Percentiles rank a stretch among this genome's conserved stretches.
Conservation (phyloP, 164 flowering plant species). For the Liriodendron chinense region DNA sequence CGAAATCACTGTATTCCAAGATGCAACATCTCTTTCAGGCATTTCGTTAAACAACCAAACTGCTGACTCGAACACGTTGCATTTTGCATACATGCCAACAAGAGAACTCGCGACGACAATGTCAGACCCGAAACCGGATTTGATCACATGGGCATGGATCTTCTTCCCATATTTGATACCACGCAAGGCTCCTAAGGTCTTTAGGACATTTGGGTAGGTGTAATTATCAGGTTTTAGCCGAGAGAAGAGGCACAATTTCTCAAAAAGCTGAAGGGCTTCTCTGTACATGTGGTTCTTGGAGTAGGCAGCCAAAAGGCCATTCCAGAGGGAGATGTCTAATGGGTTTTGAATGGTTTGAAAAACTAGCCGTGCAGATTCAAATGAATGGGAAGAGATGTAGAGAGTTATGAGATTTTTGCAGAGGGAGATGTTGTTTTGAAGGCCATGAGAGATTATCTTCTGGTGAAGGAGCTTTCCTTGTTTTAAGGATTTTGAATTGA, state of each 20-base stretch:
- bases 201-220: slow-evolving; percentile 62
- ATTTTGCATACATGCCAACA: slow-evolving; percentile 54
- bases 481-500: slow-evolving; percentile 16
- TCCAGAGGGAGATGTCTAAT: slow-evolving; percentile 59
- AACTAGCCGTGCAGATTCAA: slow-evolving; percentile 42
- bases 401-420: slow-evolving; percentile 51
- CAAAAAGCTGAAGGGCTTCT: slow-evolving; percentile 48
- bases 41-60: slow-evolving; percentile 54
- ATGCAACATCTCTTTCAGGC: slow-evolving; percentile 55
- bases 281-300: slow-evolving; percentile 44
- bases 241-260: slow-evolving; percentile 25
- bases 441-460: slow-evolving; percentile 22
- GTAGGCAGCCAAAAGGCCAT: slow-evolving; percentile 51
- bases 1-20: slow-evolving; percentile 71
- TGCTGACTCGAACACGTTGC: slow-evolving; percentile 36
- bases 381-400: slow-evolving; percentile 47
- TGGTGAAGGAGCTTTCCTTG: slow-evolving; percentile 28
- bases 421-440: slow-evolving; percentile 32
- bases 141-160: slow-evolving; percentile 47
- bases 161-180: slow-evolving; percentile 33
- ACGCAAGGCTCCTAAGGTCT: slow-evolving; percentile 53
- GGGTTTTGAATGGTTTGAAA: slow-evolving; percentile 40
- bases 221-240: slow-evolving; percentile 45
- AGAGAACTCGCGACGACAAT: slow-evolving; percentile 55
- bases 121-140: slow-evolving; percentile 41